Evolutionary conservation across 305 asterid genomes (phyloP).

Genomic region (Fraxinus greggii): DNA sequence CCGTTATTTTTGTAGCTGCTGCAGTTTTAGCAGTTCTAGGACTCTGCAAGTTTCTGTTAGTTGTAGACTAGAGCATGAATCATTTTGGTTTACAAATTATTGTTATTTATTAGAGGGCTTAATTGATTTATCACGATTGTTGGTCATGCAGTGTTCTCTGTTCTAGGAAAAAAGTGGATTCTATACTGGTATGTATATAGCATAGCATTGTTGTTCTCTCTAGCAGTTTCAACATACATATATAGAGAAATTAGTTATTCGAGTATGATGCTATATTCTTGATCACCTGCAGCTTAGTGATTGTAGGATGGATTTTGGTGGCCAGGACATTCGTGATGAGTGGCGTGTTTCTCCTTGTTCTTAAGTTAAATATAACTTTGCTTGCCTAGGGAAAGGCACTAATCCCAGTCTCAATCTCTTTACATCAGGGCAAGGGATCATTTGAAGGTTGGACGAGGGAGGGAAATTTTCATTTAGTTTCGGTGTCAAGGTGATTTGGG

Average conservation of each 20-base stretch:
- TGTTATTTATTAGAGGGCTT: neutral
- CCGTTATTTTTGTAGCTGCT: constrained; percentile 20
- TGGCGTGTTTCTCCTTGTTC: constrained; percentile 31
- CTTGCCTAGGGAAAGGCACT: neutral
- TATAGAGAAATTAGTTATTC: neutral
- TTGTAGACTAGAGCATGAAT: neutral
- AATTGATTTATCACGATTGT: neutral
- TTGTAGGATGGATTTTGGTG: constrained; percentile 36
- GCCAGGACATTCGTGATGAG: constrained; percentile 28
- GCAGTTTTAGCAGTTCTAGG: constrained; percentile 28
- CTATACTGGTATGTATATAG: constrained; percentile 26
- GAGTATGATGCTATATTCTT: neutral
- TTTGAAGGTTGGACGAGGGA: neutral
- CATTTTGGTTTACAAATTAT: neutral
- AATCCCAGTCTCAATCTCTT: neutral
- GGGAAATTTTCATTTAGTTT: neutral
- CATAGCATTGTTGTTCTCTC: neutral
- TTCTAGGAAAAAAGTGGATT: constrained; percentile 28
- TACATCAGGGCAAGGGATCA: neutral
- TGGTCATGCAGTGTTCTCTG: constrained; percentile 29
- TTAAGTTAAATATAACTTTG: neutral
- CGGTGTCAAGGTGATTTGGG: neutral
- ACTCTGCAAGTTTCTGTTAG: constrained; percentile 21
- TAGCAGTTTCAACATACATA: neutral
- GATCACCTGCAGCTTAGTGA: constrained; percentile 26